These are phyloP conservation scores for Deinandra increscens DNA, from an alignment of 129 eudicot genomes.

Conservation along the genomic window DNA sequence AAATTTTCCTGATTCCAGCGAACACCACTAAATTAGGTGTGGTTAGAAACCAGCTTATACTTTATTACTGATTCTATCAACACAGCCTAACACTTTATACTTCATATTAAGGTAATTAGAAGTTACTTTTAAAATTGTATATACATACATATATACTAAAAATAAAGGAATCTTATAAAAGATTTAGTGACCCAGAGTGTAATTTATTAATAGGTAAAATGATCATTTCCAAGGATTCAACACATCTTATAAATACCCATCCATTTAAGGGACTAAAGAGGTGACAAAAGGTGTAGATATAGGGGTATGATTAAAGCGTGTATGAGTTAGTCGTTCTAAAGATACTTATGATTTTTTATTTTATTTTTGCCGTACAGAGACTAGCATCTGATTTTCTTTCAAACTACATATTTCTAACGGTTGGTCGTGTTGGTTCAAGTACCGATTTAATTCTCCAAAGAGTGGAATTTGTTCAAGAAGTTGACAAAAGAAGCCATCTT, in stretches of 20 bases:
- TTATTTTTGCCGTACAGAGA: conserved; percentile 42
- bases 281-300: not conserved
- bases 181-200: not conserved
- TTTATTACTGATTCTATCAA: not conserved
- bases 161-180: too few species aligned
- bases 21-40: not conserved
- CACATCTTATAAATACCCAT: not conserved
- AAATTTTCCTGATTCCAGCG: not conserved
- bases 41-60: not conserved
- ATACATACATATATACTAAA: too few species aligned
- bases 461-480: conserved; percentile 34
- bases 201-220: too few species aligned
- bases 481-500: conserved; percentile 33
- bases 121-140: too few species aligned
- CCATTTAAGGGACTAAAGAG: not conserved
- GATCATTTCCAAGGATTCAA: not conserved
- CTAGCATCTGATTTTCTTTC: conserved; percentile 85
- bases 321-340: too few species aligned
- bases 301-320: too few species aligned
- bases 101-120: too few species aligned
- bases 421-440: conserved; percentile 59
- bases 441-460: conserved; percentile 33
- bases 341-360: too few species aligned
- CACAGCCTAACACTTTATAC: too few species aligned
- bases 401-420: conserved; percentile 76